Conservation (phyloP, 352 stramenopile species). For the Globisporangium acanthophoron region DNA sequence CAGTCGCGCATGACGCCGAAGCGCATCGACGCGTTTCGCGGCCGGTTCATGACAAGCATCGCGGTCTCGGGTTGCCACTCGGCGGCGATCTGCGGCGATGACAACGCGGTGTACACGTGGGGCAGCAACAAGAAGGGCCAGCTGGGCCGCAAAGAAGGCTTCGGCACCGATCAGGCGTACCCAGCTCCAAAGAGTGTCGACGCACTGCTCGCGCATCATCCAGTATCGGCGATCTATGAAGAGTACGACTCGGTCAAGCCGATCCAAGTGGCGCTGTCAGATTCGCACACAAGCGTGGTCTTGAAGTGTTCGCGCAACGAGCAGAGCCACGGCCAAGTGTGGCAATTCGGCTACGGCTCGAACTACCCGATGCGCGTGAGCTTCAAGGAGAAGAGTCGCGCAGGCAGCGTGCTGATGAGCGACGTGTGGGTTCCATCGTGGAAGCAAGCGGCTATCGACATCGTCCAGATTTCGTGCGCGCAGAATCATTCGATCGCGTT, state of each 20-base stretch:
- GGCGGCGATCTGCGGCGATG: conserved; percentile 43
- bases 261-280: conserved; percentile 56
- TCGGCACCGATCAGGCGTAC: conserved; percentile 58
- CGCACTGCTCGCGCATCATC: conserved; percentile 39
- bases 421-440: conserved; percentile 57
- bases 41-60: conserved; percentile 49
- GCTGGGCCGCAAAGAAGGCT: conserved; percentile 72
- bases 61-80: conserved; percentile 70
- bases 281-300: conserved; percentile 70
- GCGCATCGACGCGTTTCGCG: conserved; percentile 64
- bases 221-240: conserved; percentile 57
- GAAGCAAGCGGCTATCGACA: conserved; percentile 44
- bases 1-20: conserved; percentile 63
- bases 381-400: conserved; percentile 35
- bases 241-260: conserved; percentile 38
- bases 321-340: conserved; percentile 58
- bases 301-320: conserved; percentile 50
- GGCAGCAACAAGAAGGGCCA: conserved; percentile 77
- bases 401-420: conserved; percentile 29
- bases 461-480: conserved; percentile 68
- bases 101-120: conserved; percentile 66
- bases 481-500: conserved; percentile 78
- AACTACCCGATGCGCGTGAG: conserved; percentile 63
- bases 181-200: conserved; percentile 53
- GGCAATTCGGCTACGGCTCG: conserved; percentile 74